These are phyloP conservation scores for Vaccinium macrocarpon DNA, from an alignment of 148 eudicot genomes.

Conservation along the genomic window DNA sequence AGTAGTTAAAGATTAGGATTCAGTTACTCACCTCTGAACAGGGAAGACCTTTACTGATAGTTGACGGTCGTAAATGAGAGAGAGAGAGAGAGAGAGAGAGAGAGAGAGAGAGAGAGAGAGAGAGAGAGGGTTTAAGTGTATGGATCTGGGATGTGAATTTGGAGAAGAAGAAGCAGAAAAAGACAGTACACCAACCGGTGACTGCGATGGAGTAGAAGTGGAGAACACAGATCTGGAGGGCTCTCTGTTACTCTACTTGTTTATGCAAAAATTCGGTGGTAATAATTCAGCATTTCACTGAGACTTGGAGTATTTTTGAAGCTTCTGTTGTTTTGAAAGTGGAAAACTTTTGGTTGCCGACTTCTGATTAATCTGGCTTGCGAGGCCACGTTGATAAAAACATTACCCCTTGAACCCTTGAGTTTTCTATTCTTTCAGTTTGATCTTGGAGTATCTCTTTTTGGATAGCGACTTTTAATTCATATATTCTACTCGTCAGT, in stretches of 20 bases:
- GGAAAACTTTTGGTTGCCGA: too few species aligned
- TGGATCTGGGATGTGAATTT: constrained; percentile 2
- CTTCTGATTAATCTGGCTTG: too few species aligned
- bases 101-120: background rate
- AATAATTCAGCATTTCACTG: background rate
- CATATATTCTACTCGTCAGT: too few species aligned
- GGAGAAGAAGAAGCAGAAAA: background rate
- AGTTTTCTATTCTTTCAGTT: too few species aligned
- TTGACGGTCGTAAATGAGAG: background rate
- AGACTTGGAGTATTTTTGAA: background rate
- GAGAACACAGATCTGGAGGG: background rate
- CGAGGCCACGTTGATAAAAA: too few species aligned
- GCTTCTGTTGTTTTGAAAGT: background rate
- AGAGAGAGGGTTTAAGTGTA: background rate
- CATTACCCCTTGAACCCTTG: too few species aligned
- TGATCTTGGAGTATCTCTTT: too few species aligned
- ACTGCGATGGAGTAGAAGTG: too few species aligned
- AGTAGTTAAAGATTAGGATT: background rate
- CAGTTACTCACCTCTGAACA: background rate
- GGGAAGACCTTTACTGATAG: background rate
- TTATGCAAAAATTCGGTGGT: background rate
- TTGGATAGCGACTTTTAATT: too few species aligned
- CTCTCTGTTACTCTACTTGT: background rate
- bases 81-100: constrained; percentile 5
- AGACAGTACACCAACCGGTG: background rate